Percentiles rank a stretch among this genome's conserved stretches.
These are phyloP conservation scores for Peribolospora kevripleyi DNA, from an alignment of 768 basidiomycete genomes.

Conservation along the genomic window DNA sequence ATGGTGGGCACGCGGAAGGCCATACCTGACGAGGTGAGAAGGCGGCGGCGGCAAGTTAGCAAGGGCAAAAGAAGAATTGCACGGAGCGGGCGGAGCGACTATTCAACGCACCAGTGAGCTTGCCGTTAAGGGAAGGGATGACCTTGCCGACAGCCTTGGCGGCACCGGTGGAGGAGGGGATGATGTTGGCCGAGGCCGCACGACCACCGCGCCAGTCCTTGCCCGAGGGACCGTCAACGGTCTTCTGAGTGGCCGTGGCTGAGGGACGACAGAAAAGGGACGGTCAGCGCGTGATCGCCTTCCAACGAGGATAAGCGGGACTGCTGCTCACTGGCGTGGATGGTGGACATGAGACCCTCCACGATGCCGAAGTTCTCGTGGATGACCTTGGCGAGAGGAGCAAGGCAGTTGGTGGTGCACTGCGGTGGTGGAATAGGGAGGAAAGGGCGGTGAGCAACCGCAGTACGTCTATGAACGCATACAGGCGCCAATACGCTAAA, in stretches of 20 bases:
- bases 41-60: background rate
- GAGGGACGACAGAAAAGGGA: slow-evolving; percentile 14
- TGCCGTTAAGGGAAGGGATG: slow-evolving; percentile 86
- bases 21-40: slow-evolving; percentile 37
- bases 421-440: no score
- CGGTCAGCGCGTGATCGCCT: no score
- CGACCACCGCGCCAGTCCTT: slow-evolving; percentile 98
- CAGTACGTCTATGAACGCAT: no score
- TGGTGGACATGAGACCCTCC: slow-evolving; percentile 96
- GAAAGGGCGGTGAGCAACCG: no score
- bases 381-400: slow-evolving; percentile 95
- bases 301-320: no score
- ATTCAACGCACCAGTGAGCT: slow-evolving; percentile 33
- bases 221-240: slow-evolving; percentile 59
- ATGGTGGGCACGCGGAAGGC: slow-evolving; percentile 84
- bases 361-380: slow-evolving; percentile 88
- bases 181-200: slow-evolving; percentile 91
- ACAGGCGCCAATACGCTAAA: no score
- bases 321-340: slow-evolving; percentile 39
- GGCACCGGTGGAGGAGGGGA: slow-evolving; percentile 61
- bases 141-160: slow-evolving; percentile 74
- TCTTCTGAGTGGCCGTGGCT: slow-evolving; percentile 65
- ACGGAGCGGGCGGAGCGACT: background rate
- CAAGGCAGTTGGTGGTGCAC: slow-evolving; percentile 98
- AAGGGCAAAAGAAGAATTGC: background rate